Evolutionary conservation across 164 flowering plant species (phyloP), one percentile per base, ranked within the genome.

Genomic region (Macadamia integrifolia): DNA sequence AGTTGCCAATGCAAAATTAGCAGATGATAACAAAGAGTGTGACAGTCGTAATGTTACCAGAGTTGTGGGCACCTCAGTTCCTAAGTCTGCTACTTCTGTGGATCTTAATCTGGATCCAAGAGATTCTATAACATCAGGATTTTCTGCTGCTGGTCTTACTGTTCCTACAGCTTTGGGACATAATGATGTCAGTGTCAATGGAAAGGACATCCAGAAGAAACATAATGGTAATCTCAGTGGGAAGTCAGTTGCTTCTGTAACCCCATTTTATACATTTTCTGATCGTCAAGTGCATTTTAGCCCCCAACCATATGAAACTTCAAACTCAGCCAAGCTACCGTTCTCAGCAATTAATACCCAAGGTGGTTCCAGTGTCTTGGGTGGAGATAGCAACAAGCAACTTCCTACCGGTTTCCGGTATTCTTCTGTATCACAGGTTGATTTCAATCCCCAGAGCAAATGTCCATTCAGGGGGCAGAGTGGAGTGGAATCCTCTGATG

Each of bases 21-120:
- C 68, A 63, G 31, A 10, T 50, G 58, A 58, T 56, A 43, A 28
- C 11, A 67, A 62, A 62, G 67, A 23, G 30, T 52, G 6, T 30
- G 50, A 18, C n/a, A 15, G 31, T 63, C 71, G 56, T 13, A 69
- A 35, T 43, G 30, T 42, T 15, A 55, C 31, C 11, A 58, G 62
- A 60, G 72, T 70, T n/a, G 67, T 62, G 4, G 72, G 35, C 1
- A 31, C 75, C 43, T 28, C 76, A 9, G 58, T 6, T 40, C 17
- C 53, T 55, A 49, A 58, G 10, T 17, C 15, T 11, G 52, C 64
- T 17, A 9, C 10, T 58, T 29, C 65, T 40, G 60, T 57, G 44
- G 50, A 23, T 58, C 63, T 50, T 50, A 61, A 68, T 61, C 49
- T 60, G 71, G 17, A 61, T 62, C 58, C 63, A 13, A 58, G 49